Evolutionary conservation across 2,329 filamentous ascomycete genomes (phyloP), one percentile per base, ranked within the genome.

Genomic region (Talaromyces sp.): DNA sequence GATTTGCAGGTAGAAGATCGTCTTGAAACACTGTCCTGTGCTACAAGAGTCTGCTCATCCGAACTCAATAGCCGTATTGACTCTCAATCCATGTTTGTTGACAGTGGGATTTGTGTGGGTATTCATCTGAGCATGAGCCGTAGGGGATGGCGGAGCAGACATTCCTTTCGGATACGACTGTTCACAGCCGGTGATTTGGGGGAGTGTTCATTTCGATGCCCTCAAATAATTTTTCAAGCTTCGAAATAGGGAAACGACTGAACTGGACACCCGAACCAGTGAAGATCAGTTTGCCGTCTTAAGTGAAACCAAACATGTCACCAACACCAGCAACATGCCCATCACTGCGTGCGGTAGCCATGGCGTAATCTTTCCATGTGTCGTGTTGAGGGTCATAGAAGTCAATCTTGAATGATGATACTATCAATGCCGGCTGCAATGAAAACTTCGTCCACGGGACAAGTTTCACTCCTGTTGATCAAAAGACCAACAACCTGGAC

Each of bases 281-380:
- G 22, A 64, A 64, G 2, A 64, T 58, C 14, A 64, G 24, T 33
- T 60, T 64, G 1, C 62, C 62, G 5, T 61, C 63, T 19, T 60
- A 56, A 2, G 63, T 65, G 9, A 65, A 62, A n/a, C 62, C 63
- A 24, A 62, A 65, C 58, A 65, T 65, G 22, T 65, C 63, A 33
- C 63, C 63, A 31, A 50, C 63, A 33, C 63, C 63, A 31, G 52
- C 59, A 24, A 62, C 63, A 48, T 65, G 47, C 8, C 37, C 37
- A 48, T 62, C 59, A 27, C 33, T 62, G 22, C 57, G 37, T 11
- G 58, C 43, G 16, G 52, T 65, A 1, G 57, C 48, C 63, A 57
- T 50, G 22, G 63, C 63, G 45, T 65, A 65, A 1, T 62, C 58
- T 9, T 59, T 65, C 63, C 63, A 65, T 6, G 45, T 52, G 60